Percentiles rank a stretch among this genome's conserved stretches.
These are phyloP conservation scores for Rostrohypoxylon terebratum DNA, from an alignment of 495 filamentous ascomycete genomes.

Conservation along the genomic window DNA sequence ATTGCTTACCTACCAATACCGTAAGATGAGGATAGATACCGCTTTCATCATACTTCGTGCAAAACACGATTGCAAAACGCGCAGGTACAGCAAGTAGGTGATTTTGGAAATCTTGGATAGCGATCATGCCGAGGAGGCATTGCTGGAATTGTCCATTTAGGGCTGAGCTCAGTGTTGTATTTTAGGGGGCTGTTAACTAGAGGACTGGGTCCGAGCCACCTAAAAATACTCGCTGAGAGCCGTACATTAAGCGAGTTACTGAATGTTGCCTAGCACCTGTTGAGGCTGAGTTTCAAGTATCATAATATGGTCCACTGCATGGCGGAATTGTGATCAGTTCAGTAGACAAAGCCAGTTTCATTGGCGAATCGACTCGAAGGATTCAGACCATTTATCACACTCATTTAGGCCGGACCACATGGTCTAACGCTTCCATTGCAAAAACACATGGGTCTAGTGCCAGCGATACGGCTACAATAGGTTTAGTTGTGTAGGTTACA, in stretches of 20 bases:
- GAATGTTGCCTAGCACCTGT: not conserved
- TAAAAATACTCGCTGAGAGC: not conserved
- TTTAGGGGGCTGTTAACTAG: not conserved
- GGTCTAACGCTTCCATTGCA: not conserved
- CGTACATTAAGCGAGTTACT: not conserved
- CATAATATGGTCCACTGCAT: not conserved
- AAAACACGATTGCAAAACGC: not conserved
- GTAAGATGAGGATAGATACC: not conserved
- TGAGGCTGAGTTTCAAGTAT: constrained; percentile 4
- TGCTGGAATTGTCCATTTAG: not conserved
- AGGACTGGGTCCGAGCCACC: not conserved
- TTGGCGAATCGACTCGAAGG: not conserved
- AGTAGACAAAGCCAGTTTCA: not conserved
- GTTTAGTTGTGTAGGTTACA: not conserved
- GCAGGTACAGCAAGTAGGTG: not conserved
- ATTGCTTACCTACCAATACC: not conserved
- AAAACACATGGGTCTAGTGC: not conserved
- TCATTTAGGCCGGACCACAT: not conserved
- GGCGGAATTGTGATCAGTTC: not conserved
- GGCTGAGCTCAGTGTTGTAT: not conserved
- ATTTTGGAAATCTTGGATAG: not conserved
- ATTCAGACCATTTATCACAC: not conserved
- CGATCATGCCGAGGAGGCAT: not conserved
- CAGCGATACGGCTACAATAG: not conserved
- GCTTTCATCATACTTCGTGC: not conserved